Evolutionary conservation across 2,329 filamentous ascomycete genomes (phyloP).

Genomic region (Neonectria faginata): DNA sequence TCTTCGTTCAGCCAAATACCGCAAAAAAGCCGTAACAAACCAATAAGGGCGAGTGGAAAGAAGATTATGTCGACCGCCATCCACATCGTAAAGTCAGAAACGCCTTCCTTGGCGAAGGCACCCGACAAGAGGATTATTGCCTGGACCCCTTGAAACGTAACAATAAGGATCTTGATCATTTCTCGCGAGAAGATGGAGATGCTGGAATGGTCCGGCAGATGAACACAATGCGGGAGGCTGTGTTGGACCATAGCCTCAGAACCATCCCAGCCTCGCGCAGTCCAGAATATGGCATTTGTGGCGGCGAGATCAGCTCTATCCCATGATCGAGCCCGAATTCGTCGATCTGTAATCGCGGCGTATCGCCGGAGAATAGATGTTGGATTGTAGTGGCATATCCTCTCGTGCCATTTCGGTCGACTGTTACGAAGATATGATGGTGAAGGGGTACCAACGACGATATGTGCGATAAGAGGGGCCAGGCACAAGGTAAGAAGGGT

Average conservation of each 20-base stretch:
- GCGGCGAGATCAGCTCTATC: constrained; percentile 19
- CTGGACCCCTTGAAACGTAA: constrained; percentile 17
- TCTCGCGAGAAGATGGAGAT: neutral
- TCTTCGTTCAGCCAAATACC: too few relatives aligned
- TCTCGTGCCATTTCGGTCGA: constrained; percentile 29
- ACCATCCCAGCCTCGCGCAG: constrained; percentile 28
- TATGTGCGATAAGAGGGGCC: constrained; percentile 29
- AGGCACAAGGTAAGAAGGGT: constrained; percentile 25
- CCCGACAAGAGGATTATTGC: constrained; percentile 10
- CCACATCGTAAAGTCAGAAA: too few relatives aligned
- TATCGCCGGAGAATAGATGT: constrained; percentile 34
- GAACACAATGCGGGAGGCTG: constrained; percentile 5
- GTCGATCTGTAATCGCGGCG: constrained; percentile 17
- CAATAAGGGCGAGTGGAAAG: too few relatives aligned
- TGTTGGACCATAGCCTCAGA: constrained; percentile 21
- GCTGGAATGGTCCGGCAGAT: constrained; percentile 9
- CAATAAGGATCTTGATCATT: constrained; percentile 13
- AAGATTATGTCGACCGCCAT: too few relatives aligned
- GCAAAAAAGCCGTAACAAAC: too few relatives aligned
- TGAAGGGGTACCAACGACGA: constrained; percentile 24
- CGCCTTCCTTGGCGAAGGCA: neutral
- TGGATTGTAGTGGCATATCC: constrained; percentile 31
- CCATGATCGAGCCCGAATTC: constrained; percentile 21
- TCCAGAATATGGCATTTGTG: constrained; percentile 28
- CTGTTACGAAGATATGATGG: constrained; percentile 11